Percentiles rank a stretch among this genome's conserved stretches.
These are phyloP conservation scores for Botrytis hyacinthi DNA, from an alignment of 2,329 filamentous ascomycete genomes.

Conservation along the genomic window DNA sequence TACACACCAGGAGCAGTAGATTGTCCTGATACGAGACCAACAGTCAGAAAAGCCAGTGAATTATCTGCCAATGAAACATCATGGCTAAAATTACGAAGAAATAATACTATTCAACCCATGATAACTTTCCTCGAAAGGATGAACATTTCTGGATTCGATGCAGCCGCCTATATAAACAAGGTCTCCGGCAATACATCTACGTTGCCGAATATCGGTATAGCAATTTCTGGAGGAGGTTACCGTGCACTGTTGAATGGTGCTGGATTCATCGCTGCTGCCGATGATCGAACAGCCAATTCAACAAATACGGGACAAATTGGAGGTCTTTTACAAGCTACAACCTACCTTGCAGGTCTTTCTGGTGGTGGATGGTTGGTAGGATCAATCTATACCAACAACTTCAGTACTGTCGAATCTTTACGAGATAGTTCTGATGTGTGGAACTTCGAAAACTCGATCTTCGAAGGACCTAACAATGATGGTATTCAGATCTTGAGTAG, in stretches of 20 bases:
- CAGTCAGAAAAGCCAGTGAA: conserved; percentile 59
- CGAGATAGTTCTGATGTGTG: conserved; percentile 52
- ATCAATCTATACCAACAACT: conserved; percentile 77
- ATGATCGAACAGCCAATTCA: conserved; percentile 64
- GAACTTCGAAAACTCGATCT: conserved; percentile 62
- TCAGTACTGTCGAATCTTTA: conserved; percentile 63
- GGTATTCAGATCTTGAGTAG: conserved; percentile 54
- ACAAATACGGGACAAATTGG: conserved; percentile 67
- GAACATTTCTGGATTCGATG: conserved; percentile 76
- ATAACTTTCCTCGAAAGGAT: conserved; percentile 67
- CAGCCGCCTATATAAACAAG: conserved; percentile 65
- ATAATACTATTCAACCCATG: conserved; percentile 74
- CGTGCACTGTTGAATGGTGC: conserved; percentile 82
- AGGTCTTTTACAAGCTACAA: conserved; percentile 76
- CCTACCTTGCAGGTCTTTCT: conserved; percentile 77
- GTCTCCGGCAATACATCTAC: conserved; percentile 54
- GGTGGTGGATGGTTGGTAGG: conserved; percentile 84
- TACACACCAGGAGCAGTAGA: conserved; percentile 68
- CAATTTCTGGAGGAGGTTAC: conserved; percentile 81
- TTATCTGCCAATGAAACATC: conserved; percentile 68
- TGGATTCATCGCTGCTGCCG: conserved; percentile 76
- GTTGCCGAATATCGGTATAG: conserved; percentile 70
- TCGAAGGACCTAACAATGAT: conserved; percentile 53
- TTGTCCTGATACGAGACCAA: conserved; percentile 69
- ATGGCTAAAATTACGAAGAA: conserved; percentile 72